These are phyloP conservation scores for Nemania serpens DNA, from an alignment of 2,329 filamentous ascomycete species.

Conservation along the genomic window DNA sequence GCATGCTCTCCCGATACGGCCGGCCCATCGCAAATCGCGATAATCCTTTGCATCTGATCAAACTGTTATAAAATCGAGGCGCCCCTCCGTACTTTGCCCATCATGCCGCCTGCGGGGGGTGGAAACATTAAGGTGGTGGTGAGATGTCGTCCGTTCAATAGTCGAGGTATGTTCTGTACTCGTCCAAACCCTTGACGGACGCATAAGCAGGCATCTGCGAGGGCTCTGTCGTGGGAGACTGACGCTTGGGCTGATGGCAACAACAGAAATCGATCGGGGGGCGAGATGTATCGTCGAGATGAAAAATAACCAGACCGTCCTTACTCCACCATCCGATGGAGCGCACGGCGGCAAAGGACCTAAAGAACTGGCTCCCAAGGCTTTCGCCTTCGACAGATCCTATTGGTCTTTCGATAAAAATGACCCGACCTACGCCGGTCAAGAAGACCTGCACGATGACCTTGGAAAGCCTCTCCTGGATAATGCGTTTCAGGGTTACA, in stretches of 20 bases:
- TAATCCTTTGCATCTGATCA: conserved; percentile 26
- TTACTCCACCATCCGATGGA: conserved; percentile 71
- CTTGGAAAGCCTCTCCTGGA: conserved; percentile 88
- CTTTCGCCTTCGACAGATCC: conserved; percentile 93
- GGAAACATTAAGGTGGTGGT: conserved; percentile 99
- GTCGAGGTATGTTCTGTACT: conserved; percentile 68
- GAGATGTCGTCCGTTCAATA: conserved; percentile 92
- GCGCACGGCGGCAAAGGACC: conserved; percentile 64
- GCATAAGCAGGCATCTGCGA: background rate
- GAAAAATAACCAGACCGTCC: conserved; percentile 88
- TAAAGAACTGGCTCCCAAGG: conserved; percentile 76
- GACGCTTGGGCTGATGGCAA: conserved; percentile 26
- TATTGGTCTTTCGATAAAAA: conserved; percentile 96
- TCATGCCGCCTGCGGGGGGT: conserved; percentile 72
- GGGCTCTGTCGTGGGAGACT: background rate
- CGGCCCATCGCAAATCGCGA: conserved; percentile 35
- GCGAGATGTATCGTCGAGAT: conserved; percentile 98
- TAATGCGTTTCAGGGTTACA: conserved; percentile 98
- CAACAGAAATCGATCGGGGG: conserved; percentile 80
- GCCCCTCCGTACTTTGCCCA: conserved; percentile 34
- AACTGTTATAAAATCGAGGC: conserved; percentile 33
- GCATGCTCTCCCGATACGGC: conserved; percentile 26
- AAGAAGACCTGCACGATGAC: conserved; percentile 86
- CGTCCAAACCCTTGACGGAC: background rate
- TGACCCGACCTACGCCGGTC: conserved; percentile 83